Percentiles rank a stretch among this genome's conserved stretches.
These are phyloP conservation scores for Lodderomyces margitis DNA, from an alignment of 1,139 yeast species.

Conservation along the genomic window DNA sequence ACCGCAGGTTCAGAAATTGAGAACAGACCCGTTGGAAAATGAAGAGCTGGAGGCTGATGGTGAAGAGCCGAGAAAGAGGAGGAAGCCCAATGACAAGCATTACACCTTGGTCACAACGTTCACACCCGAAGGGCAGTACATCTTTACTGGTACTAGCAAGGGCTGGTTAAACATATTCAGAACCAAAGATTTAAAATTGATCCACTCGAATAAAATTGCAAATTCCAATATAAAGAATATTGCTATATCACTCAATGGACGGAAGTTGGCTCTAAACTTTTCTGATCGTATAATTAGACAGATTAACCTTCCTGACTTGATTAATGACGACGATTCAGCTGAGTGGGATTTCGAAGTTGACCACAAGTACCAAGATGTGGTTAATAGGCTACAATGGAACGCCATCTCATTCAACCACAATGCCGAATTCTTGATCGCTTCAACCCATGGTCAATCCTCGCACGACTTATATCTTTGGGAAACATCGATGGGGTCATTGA, in stretches of 20 bases:
- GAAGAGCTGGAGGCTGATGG: constrained; percentile 14
- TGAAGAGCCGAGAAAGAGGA: constrained; percentile 16
- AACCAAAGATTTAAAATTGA: constrained; percentile 26
- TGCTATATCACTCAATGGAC: constrained; percentile 62
- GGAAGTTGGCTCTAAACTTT: constrained; percentile 72
- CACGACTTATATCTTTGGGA: constrained; percentile 96
- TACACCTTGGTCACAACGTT: constrained; percentile 34
- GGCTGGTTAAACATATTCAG: constrained; percentile 67
- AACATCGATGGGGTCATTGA: constrained; percentile 79
- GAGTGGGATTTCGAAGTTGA: constrained; percentile 65
- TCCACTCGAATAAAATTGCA: constrained; percentile 56
- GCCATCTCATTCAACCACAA: constrained; percentile 71
- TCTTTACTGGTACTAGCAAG: constrained; percentile 75
- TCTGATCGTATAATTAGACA: constrained; percentile 84
- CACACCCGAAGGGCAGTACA: constrained; percentile 46
- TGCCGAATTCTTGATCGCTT: constrained; percentile 84
- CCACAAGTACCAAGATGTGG: constrained; percentile 88
- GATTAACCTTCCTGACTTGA: constrained; percentile 51
- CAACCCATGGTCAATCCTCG: constrained; percentile 81
- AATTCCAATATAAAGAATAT: constrained; percentile 73
- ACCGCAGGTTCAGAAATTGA: constrained; percentile 26
- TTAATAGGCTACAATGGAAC: constrained; percentile 88
- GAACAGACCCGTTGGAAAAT: constrained; percentile 25
- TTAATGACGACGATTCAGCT: constrained; percentile 26
- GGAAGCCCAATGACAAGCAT: constrained; percentile 23